These are phyloP conservation scores for Leishmania amazonensis DNA, from an alignment of 208 protist genomes.

Conservation along the genomic window DNA sequence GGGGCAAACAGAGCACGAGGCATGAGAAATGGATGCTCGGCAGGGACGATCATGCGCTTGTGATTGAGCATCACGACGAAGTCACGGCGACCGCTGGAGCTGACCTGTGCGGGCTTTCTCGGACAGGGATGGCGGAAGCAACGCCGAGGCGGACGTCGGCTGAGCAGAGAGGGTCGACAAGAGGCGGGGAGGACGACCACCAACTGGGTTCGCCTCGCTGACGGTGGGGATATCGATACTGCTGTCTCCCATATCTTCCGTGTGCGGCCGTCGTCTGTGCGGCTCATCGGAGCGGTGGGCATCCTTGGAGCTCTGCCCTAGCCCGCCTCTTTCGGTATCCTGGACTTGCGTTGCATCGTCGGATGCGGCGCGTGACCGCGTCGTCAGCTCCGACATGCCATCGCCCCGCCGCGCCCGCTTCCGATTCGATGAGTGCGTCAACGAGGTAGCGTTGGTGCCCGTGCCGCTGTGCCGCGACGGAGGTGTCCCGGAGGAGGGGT, in stretches of 20 bases:
- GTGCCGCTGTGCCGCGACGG: slow-evolving; percentile 1
- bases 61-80: slow-evolving; percentile 31
- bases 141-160: background rate
- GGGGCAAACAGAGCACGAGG: slow-evolving; percentile 11
- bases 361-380: background rate
- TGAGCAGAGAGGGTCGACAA: background rate
- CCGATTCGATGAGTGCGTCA: background rate
- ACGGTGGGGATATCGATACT: background rate
- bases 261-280: background rate
- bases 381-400: background rate
- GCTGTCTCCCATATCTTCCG: background rate
- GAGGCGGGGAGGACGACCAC: background rate
- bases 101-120: background rate
- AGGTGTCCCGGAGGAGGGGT: background rate
- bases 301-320: background rate
- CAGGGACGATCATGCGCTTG: slow-evolving; percentile 7
- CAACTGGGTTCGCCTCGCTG: background rate
- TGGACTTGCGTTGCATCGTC: background rate
- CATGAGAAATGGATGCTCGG: slow-evolving; percentile 14
- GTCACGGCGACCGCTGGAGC: background rate
- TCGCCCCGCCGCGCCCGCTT: background rate
- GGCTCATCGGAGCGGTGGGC: background rate
- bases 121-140: background rate
- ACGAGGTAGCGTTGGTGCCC: background rate
- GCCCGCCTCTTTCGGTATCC: background rate